Base-by-base conservation (phyloP, 129 eudicot genomes). In the Sambucus nigra region DNA sequence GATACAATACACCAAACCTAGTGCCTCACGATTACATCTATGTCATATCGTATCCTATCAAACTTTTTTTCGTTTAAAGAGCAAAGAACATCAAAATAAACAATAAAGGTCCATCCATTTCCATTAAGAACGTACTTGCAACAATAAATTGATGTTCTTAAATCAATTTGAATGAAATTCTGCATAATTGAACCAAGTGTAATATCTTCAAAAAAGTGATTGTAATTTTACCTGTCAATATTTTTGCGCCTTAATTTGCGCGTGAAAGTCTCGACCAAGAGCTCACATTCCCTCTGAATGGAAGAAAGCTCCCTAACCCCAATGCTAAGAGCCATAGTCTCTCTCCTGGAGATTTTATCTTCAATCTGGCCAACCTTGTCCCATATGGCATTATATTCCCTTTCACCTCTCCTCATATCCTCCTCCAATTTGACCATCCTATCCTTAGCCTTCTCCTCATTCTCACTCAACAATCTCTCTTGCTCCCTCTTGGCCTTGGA, bases 231-330 rank as follows among this genome's bases (percentile, higher is more conserved):
- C 96, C 94, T 69, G 40, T 57, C 61, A 33, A n/a, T 26, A 25
- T 60, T 66, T 35, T 38, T 69, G 65, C 39, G 69, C 63, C 68
- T 77, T 65, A 73, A 60, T 27, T 78, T 71, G 57, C 49, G 63
- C n/a, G 23, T 29, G 59, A 84, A 77, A 66, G 55, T 65, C 57
- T 80, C 75, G 13, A 88, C 92, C 56, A 88, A 73, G 19, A 44
- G 67, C 60, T 63, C 57, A 65, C 85, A 60, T 62, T 88, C 87
- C 65, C 82, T 69, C 79, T 84, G 87, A 24, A 88, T 80, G 42
- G 60, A 84, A 6, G 70, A 68, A 53, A 88, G 84, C 66, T 88
- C 92, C 80, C 84, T 75, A 55, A 78, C 78, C 50, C 82, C 76
- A 64, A 84, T 66, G 55, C 84, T 78, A 41, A 83, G 58, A 5